These are phyloP conservation scores for Hirschioporus abietinus DNA, from an alignment of 768 basidiomycete species.

Conservation along the genomic window DNA sequence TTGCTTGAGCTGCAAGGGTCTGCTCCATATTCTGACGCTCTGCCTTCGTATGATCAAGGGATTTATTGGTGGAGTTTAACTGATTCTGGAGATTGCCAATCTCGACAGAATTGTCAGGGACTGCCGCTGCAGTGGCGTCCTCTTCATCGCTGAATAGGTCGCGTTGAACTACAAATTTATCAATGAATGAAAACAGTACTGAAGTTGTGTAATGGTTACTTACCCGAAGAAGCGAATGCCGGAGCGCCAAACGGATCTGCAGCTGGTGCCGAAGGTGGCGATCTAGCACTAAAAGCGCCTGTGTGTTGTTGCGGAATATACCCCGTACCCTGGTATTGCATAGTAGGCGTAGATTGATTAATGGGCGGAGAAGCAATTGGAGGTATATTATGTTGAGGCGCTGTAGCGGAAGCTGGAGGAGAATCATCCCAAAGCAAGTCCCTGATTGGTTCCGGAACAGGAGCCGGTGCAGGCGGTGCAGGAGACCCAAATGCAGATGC, in stretches of 20 bases:
- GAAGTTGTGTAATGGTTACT: not conserved
- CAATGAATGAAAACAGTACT: not conserved
- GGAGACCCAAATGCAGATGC: constrained; percentile 21
- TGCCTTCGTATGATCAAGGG: constrained; percentile 57
- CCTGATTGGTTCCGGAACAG: constrained; percentile 34
- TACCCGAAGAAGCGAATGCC: constrained; percentile 18
- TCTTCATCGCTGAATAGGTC: constrained; percentile 69
- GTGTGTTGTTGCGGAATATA: constrained; percentile 6
- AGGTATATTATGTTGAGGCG: constrained; percentile 30
- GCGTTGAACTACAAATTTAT: constrained; percentile 20
- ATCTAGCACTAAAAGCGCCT: constrained; percentile 11
- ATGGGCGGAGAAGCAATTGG: constrained; percentile 5
- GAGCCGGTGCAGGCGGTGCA: constrained; percentile 35
- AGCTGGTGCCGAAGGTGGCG: constrained; percentile 15
- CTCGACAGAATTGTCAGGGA: constrained; percentile 75
- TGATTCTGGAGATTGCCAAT: constrained; percentile 88
- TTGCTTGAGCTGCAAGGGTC: constrained; percentile 59
- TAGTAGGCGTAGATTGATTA: not conserved
- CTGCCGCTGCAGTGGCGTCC: constrained; percentile 38
- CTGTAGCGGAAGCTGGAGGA: constrained; percentile 24
- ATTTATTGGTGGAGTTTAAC: constrained; percentile 70
- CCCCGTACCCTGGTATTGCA: constrained; percentile 13
- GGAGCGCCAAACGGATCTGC: constrained; percentile 50
- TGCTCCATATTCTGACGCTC: constrained; percentile 67
- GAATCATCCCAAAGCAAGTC: constrained; percentile 43